These are phyloP conservation scores for Xylaria digitata DNA, from an alignment of 2,329 filamentous ascomycete genomes.

Conservation along the genomic window DNA sequence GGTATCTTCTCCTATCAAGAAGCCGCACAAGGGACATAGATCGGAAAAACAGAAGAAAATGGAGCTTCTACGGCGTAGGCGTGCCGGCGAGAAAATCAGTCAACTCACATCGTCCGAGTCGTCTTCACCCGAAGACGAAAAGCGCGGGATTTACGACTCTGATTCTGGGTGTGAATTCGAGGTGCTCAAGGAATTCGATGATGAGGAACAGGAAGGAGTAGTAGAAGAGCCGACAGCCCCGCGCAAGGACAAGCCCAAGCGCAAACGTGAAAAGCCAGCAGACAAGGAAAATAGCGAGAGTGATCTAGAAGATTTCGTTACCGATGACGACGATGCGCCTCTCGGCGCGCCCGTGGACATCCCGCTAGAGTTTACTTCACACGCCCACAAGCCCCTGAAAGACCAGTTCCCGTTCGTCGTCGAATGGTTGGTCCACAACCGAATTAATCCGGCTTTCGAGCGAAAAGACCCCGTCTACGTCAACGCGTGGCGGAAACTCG, in stretches of 20 bases:
- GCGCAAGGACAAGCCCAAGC: slow-evolving; percentile 32
- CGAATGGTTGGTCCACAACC: slow-evolving; percentile 85
- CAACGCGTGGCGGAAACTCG: slow-evolving; percentile 76
- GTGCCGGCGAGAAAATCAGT: slow-evolving; percentile 40
- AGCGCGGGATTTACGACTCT: slow-evolving; percentile 53
- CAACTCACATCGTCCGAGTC: slow-evolving; percentile 36
- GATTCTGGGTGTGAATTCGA: slow-evolving; percentile 48
- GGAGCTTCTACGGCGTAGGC: slow-evolving; percentile 39
- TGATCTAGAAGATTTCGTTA: slow-evolving; percentile 69
- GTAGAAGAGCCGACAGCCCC: slow-evolving; percentile 39
- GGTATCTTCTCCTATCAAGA: slow-evolving; percentile 36
- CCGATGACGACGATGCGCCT: slow-evolving; percentile 69
- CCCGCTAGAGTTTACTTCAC: slow-evolving; percentile 75
- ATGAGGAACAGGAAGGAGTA: slow-evolving; percentile 46
- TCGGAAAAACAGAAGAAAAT: slow-evolving; percentile 41
- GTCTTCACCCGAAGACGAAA: slow-evolving; percentile 63
- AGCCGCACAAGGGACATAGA: slow-evolving; percentile 35
- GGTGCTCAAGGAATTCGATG: slow-evolving; percentile 52
- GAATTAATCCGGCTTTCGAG: slow-evolving; percentile 77
- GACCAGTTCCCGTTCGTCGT: slow-evolving; percentile 79
- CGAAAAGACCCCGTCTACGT: slow-evolving; percentile 70
- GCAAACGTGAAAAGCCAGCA: slow-evolving; percentile 34
- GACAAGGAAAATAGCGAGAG: slow-evolving; percentile 47
- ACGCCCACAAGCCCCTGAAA: slow-evolving; percentile 73
- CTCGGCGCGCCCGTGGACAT: slow-evolving; percentile 70